Evolutionary conservation across 1,284 basidiomycete species (phyloP), one percentile per base, ranked within the genome.

Genomic region (Moniliophthora roreri): DNA sequence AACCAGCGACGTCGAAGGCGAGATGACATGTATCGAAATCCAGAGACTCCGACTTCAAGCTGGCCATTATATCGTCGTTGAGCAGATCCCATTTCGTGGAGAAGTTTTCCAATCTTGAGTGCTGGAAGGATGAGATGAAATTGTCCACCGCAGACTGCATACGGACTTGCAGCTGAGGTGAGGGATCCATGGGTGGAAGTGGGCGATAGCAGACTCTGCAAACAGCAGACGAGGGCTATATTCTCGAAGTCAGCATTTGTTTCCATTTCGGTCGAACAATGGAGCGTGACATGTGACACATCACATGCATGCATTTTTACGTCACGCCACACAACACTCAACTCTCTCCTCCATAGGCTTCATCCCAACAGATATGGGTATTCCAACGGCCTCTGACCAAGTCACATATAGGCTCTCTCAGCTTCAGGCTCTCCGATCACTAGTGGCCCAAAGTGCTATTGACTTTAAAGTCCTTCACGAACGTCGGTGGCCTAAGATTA

Each of bases 1-100:
- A 51, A 8, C 42, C 21, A 4, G 50, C 51, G n/a, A 57, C 39
- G 9, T 38, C 38, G 15, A 51, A 20, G 8, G 58, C 59, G 5
- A 59, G 9, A 0, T 21, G 28, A 3, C 40, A 28, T 2, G 54
- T 54, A 7, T 46, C 20, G 8, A 32, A 36, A 47, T 50, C 34
- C 15, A 52, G 13, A 9, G 36, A 35, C 0, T 13, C 50, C 11
- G 34, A 18, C 6, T 35, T 6, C 13, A n/a, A 16, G 21, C 24
- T 10, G 3, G 36, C 9, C 1, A 36, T 20, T 0, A 53, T 13
- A 2, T 53, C 48, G 15, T 50, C 15, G 2, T 6, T 20, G 2
- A 56, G 32, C 8, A 34, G 34, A 6, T 9, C 16, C 54, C 54
- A 55, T 8, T 39, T n/a, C 4, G 18, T 1, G 3, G 4, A 15